These are phyloP conservation scores for Phalaenopsis equestris DNA, from an alignment of 106 monocot species.

Conservation along the genomic window DNA sequence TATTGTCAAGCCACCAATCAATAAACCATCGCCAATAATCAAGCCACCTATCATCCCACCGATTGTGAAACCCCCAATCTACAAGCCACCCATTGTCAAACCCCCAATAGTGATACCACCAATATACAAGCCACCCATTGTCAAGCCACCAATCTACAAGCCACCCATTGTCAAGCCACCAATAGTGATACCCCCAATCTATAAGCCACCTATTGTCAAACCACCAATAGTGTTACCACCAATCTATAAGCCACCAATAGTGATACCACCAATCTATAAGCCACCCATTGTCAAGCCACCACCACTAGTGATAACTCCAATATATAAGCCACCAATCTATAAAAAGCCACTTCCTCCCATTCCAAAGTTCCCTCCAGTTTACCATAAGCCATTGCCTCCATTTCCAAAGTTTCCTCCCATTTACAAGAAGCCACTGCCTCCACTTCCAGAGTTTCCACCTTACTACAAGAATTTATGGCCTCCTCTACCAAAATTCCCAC, in stretches of 20 bases:
- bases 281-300: background rate
- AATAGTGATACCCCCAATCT: background rate
- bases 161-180: background rate
- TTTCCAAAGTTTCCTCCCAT: background rate
- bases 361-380: background rate
- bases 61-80: background rate
- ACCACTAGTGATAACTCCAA: background rate
- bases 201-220: background rate
- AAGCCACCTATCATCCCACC: too few species aligned
- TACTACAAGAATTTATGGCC: background rate
- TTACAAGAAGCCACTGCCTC: background rate
- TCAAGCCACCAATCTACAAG: background rate
- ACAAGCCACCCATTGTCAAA: too few species aligned
- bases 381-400: slow-evolving; percentile 4
- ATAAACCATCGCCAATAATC: background rate
- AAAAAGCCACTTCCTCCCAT: background rate
- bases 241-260: background rate
- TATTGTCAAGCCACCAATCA: background rate
- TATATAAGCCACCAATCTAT: background rate
- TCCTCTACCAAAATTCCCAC: background rate
- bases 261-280: slow-evolving; percentile 1
- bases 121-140: background rate
- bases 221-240: background rate
- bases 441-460: background rate
- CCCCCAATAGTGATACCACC: background rate